phyloP scores from a whole-genome alignment of 2,329 filamentous ascomycete species.

The Aaosphaeria pasadenensis region DNA sequence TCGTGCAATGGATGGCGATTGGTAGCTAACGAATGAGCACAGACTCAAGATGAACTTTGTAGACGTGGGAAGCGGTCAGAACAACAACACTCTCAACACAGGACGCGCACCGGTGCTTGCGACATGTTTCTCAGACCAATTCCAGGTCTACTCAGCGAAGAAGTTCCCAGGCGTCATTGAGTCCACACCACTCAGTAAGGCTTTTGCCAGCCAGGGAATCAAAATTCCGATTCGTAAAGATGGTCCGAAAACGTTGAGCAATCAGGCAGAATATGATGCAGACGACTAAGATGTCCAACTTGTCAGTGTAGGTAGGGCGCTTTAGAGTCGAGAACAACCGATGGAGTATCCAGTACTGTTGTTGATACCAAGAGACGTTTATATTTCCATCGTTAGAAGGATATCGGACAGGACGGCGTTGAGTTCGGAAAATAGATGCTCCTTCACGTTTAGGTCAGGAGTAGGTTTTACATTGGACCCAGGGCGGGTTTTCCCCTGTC shows the following conservation, averaged over 20 bases:
- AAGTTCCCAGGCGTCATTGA: conserved; percentile 98
- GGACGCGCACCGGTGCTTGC: conserved; percentile 79
- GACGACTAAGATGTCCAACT: conserved; percentile 25
- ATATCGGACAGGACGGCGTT: too few relatives aligned
- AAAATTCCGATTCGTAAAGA: conserved; percentile 97
- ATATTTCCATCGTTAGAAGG: too few relatives aligned
- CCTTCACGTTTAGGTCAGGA: too few relatives aligned
- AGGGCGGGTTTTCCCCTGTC: too few relatives aligned
- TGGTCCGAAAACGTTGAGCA: conserved; percentile 50
- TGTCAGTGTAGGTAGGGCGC: too few relatives aligned
- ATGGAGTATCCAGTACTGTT: too few relatives aligned
- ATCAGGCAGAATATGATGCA: conserved; percentile 44
- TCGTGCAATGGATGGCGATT: background rate
- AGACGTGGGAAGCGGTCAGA: conserved; percentile 65
- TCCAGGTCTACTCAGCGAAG: conserved; percentile 95
- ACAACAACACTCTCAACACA: conserved; percentile 60
- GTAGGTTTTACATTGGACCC: too few relatives aligned
- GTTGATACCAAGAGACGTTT: too few relatives aligned
- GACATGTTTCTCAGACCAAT: conserved; percentile 79
- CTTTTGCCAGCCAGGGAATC: conserved; percentile 89
- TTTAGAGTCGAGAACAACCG: too few relatives aligned
- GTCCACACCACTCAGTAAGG: conserved; percentile 85
- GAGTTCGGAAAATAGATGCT: too few relatives aligned
- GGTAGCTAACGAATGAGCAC: conserved; percentile 9
- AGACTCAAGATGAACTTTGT: conserved; percentile 75